Percentiles rank a stretch among this genome's conserved stretches.
These are phyloP conservation scores for Quercus engelmannii DNA, from an alignment of 306 rosid species.

Conservation along the genomic window DNA sequence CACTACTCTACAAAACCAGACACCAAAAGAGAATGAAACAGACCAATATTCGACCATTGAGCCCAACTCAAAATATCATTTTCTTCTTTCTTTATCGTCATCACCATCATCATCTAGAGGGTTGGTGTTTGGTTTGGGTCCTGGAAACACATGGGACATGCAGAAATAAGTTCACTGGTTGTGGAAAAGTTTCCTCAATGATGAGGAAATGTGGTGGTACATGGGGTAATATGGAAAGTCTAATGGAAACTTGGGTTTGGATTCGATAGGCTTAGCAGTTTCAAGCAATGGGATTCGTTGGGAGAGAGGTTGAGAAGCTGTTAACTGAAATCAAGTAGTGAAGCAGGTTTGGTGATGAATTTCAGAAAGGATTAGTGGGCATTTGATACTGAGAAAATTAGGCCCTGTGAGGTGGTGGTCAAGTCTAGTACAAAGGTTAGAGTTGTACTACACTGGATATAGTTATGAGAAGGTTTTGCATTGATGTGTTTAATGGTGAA, in stretches of 20 bases:
- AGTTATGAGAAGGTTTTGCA: conserved; percentile 30
- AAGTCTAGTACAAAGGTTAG: conserved; percentile 73
- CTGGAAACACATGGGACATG: conserved; percentile 53
- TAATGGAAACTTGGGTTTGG: conserved; percentile 36
- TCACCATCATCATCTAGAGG: conserved; percentile 39
- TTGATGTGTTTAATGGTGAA: conserved; percentile 21
- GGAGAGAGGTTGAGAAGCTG: conserved; percentile 61
- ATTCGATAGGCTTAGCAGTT: conserved; percentile 61
- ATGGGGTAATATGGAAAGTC: conserved; percentile 78
- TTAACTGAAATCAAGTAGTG: conserved; percentile 39
- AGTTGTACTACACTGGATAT: conserved; percentile 58
- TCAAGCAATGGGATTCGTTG: conserved; percentile 90
- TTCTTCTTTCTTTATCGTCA: conserved; percentile 18
- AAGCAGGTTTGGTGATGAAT: conserved; percentile 56
- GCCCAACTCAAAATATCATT: conserved; percentile 18
- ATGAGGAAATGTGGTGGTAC: conserved; percentile 83
- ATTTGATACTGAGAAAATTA: conserved; percentile 60
- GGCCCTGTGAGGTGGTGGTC: conserved; percentile 67
- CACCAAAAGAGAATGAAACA: conserved; percentile 42
- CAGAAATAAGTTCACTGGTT: conserved; percentile 67
- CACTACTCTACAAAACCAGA: conserved; percentile 65
- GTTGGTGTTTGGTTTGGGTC: conserved; percentile 63
- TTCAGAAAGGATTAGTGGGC: conserved; percentile 75
- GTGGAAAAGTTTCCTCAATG: conserved; percentile 74
- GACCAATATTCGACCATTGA: conserved; percentile 28